Percentiles rank a stretch among this genome's conserved stretches.
Evolutionary conservation across 495 filamentous ascomycete species (phyloP).

Genomic region (Halenospora varia): DNA sequence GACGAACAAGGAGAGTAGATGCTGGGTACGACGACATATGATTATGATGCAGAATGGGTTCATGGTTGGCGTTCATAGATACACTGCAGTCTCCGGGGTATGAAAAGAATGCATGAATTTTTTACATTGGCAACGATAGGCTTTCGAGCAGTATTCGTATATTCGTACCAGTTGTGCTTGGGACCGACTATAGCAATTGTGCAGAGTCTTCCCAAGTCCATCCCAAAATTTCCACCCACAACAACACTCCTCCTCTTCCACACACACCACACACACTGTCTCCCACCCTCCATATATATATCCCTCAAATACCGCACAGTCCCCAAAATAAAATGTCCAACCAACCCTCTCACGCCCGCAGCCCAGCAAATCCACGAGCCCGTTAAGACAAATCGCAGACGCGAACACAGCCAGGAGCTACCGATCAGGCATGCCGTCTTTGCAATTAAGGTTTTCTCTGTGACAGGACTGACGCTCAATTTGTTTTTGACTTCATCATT

Average conservation of each 20-base stretch:
- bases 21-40: background rate
- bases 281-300: background rate
- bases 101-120: background rate
- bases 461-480: constrained; percentile 25
- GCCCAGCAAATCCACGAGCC: constrained; percentile 24
- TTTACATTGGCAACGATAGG: too few species aligned
- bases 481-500: constrained; percentile 24
- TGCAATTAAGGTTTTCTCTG: constrained; percentile 30
- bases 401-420: constrained; percentile 17
- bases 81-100: background rate
- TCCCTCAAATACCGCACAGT: background rate
- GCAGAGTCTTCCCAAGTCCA: too few species aligned
- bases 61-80: constrained; percentile 18
- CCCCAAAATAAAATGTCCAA: constrained; percentile 18
- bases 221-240: background rate
- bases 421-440: constrained; percentile 7
- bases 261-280: background rate
- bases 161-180: too few species aligned
- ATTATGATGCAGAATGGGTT: background rate
- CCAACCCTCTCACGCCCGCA: constrained; percentile 8
- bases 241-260: background rate
- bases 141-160: too few species aligned
- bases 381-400: constrained; percentile 28
- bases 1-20: constrained; percentile 61
- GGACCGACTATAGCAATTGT: too few species aligned